Evolutionary conservation across 306 rosid species (phyloP), one percentile per base, ranked within the genome.

Genomic region (Pachyrhizus erosus): DNA sequence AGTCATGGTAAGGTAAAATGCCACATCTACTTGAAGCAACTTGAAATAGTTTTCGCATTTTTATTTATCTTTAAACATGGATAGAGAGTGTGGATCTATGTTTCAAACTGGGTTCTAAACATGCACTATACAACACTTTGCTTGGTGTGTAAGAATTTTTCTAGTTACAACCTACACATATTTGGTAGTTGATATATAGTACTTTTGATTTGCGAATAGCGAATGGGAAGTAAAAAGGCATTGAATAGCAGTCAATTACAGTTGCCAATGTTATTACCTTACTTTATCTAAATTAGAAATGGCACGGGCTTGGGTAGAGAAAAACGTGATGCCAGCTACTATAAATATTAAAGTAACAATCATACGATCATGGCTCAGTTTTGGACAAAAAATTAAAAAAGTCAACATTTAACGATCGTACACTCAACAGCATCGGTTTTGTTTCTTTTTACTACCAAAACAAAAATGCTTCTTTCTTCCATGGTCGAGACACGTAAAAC

Each of bases 291-390:
- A 57, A 31, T 20, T 70, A 6, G 13, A 70, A 58, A 52, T 9
- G 15, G 23, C 17, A 42, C 5, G 12, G 2, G 18, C 57, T 76
- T 57, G 7, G 54, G 14, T 75, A 34, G n/a, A 5, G 55, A 37
- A 52, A 52, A 54, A 62, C 37, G 74, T 65, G 75, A 31, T 48
- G 82, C 75, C 75, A 65, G 37, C 74, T 64, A 61, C 43, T n/a
- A n/a, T 14, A 26, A 58, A 17, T 23, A 61, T 39, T 55, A 39
- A 40, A 75, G 80, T 24, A 43, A 42, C 70, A n/a, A 13, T 39
- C 13, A 7, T 34, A 33, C 31, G 18, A 27, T 61, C 60, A 5
- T 5, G 13, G 42, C 27, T 45, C 18, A 73, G 26, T 29, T 55
- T 57, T 55, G 73, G 78, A 79, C 26, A 2, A 39, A 55, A 55